phyloP scores from a whole-genome alignment of 768 basidiomycete species.

The Polyporus arcularius region DNA sequence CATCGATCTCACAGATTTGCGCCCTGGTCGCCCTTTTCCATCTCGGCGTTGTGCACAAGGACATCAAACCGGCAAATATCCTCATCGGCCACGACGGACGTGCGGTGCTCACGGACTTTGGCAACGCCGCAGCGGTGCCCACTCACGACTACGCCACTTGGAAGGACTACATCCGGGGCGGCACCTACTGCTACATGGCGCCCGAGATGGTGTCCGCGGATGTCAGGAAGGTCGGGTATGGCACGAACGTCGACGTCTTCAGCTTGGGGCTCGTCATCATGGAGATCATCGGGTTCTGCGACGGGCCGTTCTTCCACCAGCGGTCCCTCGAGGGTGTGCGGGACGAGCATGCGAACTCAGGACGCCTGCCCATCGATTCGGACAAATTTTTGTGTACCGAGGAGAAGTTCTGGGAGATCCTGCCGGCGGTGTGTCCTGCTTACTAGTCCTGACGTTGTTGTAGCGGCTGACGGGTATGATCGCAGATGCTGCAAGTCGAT shows the following conservation, averaged over 20 bases:
- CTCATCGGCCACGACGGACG: slow-evolving; percentile 40
- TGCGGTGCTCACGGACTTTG: slow-evolving; percentile 45
- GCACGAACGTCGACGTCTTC: slow-evolving; percentile 51
- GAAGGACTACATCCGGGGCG: slow-evolving; percentile 24
- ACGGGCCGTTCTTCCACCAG: neutral
- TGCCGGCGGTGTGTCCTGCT: neutral
- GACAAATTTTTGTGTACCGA: neutral
- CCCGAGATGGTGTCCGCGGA: slow-evolving; percentile 45
- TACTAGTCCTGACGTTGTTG: neutral
- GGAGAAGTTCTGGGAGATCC: neutral
- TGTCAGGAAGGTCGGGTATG: slow-evolving; percentile 29
- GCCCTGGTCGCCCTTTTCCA: slow-evolving; percentile 38
- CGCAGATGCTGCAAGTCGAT: neutral
- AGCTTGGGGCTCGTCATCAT: slow-evolving; percentile 48
- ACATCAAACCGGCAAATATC: slow-evolving; percentile 55
- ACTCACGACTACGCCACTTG: slow-evolving; percentile 1
- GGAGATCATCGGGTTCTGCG: slow-evolving; percentile 36
- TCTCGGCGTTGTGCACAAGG: slow-evolving; percentile 48
- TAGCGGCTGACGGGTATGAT: neutral
- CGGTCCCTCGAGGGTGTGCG: neutral
- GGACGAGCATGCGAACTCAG: neutral
- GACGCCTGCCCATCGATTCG: neutral
- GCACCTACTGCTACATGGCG: slow-evolving; percentile 45
- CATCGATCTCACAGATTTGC: slow-evolving; percentile 11
- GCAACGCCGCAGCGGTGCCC: slow-evolving; percentile 28